Evolutionary conservation across 163 green algal genomes (phyloP), one percentile per base, ranked within the genome.

Genomic region (Scenedesmus sp.): DNA sequence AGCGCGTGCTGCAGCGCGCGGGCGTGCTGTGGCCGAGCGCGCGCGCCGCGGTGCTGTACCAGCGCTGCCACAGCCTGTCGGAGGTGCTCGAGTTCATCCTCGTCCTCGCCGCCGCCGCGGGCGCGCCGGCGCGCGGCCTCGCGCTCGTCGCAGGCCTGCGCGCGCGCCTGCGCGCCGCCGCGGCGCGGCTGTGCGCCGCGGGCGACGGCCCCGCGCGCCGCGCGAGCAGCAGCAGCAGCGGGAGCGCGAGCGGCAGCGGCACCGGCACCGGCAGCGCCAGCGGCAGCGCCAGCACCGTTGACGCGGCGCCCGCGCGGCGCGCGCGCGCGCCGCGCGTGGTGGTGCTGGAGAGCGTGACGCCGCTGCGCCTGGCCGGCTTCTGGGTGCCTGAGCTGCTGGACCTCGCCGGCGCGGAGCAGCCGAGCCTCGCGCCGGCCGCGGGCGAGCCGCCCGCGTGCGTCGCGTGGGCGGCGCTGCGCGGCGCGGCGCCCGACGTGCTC

Each of bases 321-420:
- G n/a, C n/a, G n/a, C n/a, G n/a, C n/a, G 3, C 47, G 17, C 48
- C 20, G 5, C 18, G 51, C 15, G 63, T 72, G 24, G 15, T 76
- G 24, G 57, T 82, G 63, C 63, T 76, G 33, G 63, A 72, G 28
- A n/a, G 71, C 31, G 33, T 51, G 2, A 42, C 4, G 22, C 63
- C 63, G 4, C 36, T 75, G 18, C 44, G 17, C 39, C 44, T 71
- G 13, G 47, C 78, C 36, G 95, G 95, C 22, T 86, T 90, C 76
- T 98, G 95, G 95, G 78, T 97, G 45, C 86, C 89, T 10, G 95
- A 98, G 63, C 89, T 98, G 89, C 89, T 97, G 65, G 53, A 83
- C 60, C 76, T 98, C 50, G 94, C 90, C 11, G 95, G 95, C 14
- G 84, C 67, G 3, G 50, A 51, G 83, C 70, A 81, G 82, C 51